Evolutionary conservation across 2,329 filamentous ascomycete species (phyloP), one percentile per base, ranked within the genome.

Genomic region (Verticillium alfalfae): DNA sequence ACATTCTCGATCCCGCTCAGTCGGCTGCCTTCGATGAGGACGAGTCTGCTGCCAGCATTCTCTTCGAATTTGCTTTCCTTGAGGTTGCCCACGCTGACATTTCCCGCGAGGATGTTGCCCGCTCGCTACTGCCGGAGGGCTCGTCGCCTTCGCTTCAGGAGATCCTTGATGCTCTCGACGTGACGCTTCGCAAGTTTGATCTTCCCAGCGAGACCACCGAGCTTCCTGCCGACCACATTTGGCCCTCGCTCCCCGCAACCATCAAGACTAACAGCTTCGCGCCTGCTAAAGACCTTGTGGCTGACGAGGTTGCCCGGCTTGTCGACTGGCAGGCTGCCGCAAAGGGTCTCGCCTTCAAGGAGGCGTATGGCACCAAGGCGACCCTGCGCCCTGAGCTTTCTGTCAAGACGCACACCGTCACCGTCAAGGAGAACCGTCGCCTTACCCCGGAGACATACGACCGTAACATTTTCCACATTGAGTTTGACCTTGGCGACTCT

Each of bases 381-480:
- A 79, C 80, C 60, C 86, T 99, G 49, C 91, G 95, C 60, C 95
- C 95, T 12, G 95, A 99, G 70, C 81, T 96, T 60, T 79, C 89
- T 10, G 87, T 92, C 71, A 93, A 94, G 84, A 98, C 94, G 2
- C 88, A 85, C 70, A 91, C 92, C 52, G 90, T 97, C 60, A 89
- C 88, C 60, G 93, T 99, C 76, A 92, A 96, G 81, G 95, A 98
- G 81, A 97, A 96, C 79, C 91, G 95, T 65, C 88, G 95, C 66
- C 85, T 99, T 61, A 99, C 95, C 0, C 95, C 95, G 3, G 70
- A 78, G 31, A 90, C 88, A 37, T 99, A 99, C 73, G 93, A 98
- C 76, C 92, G 95, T 69, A 97, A 99, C 83, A 98, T 99, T 77
- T 99, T 99, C 89, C 95, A 99, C 80, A 98, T 99, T 65, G 95